Percentiles rank a stretch among this genome's conserved stretches.
phyloP scores from a whole-genome alignment of 352 stramenopile genomes.

The Phytophthora agathidicida region DNA sequence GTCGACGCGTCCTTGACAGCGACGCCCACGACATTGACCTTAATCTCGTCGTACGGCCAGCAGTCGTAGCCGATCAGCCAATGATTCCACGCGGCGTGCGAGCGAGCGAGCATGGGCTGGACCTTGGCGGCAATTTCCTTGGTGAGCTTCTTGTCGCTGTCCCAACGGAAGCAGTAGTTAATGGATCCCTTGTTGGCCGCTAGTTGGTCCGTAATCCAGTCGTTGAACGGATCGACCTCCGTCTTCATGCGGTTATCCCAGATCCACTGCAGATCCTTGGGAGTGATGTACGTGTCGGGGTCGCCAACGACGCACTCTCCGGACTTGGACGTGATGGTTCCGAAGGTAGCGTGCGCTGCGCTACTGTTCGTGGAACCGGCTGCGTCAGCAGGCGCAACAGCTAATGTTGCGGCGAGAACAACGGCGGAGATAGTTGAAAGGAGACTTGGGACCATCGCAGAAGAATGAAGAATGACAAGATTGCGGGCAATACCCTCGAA shows the following conservation, averaged over 20 bases:
- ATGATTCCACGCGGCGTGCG: conserved; percentile 31
- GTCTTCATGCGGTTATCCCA: conserved; percentile 25
- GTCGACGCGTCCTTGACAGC: conserved; percentile 17
- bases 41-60: conserved; percentile 31
- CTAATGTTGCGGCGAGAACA: neutral
- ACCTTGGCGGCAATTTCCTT: conserved; percentile 44
- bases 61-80: conserved; percentile 31
- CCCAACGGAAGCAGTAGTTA: conserved; percentile 51
- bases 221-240: conserved; percentile 2
- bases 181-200: conserved; percentile 32
- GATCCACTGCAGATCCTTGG: conserved; percentile 17
- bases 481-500: too few relatives aligned
- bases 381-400: neutral
- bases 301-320: conserved; percentile 26
- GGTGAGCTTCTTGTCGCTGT: conserved; percentile 39
- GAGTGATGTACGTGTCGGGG: conserved; percentile 24
- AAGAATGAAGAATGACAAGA: conserved; percentile 11
- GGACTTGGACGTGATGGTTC: conserved; percentile 23
- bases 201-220: conserved; percentile 42
- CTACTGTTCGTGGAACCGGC: conserved; percentile 3
- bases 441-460: conserved; percentile 6
- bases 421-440: conserved; percentile 7
- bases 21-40: conserved; percentile 28
- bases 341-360: conserved; percentile 20
- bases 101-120: conserved; percentile 37